Conservation (phyloP, 805 yeast species). For the Starmerella asiatica region DNA sequence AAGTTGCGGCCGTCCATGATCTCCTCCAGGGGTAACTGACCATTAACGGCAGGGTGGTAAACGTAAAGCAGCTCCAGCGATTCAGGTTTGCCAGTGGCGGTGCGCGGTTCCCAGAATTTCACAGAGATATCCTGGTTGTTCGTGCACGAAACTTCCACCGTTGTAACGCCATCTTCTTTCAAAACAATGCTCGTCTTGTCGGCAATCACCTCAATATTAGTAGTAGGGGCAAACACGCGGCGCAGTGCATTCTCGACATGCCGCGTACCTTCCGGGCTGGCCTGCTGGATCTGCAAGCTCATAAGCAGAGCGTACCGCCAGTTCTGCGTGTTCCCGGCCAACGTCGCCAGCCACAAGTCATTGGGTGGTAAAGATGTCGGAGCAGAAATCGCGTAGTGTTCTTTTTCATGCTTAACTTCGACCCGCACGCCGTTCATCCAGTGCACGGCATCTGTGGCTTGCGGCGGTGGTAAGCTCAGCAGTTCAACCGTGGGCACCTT, state of each 20-base stretch:
- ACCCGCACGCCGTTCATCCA: slow-evolving; percentile 21
- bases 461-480: slow-evolving; percentile 49
- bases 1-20: slow-evolving; percentile 80
- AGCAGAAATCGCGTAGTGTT: slow-evolving; percentile 27
- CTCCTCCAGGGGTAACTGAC: slow-evolving; percentile 92
- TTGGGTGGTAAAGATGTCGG: slow-evolving; percentile 25
- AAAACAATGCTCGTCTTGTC: slow-evolving; percentile 42
- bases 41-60: slow-evolving; percentile 61
- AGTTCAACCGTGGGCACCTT: slow-evolving; percentile 79
- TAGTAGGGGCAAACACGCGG: slow-evolving; percentile 64
- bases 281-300: slow-evolving; percentile 65
- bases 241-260: slow-evolving; percentile 68
- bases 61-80: slow-evolving; percentile 65
- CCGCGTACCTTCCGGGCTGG: slow-evolving; percentile 37
- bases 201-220: slow-evolving; percentile 51
- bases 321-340: slow-evolving; percentile 64
- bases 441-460: background rate
- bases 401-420: slow-evolving; percentile 19
- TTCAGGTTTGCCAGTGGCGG: slow-evolving; percentile 60
- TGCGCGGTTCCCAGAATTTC: slow-evolving; percentile 74
- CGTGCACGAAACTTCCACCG: slow-evolving; percentile 44
- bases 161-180: slow-evolving; percentile 61
- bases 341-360: slow-evolving; percentile 57
- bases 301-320: slow-evolving; percentile 91
- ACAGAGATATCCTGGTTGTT: slow-evolving; percentile 47